These are phyloP conservation scores for Amphirosellinia nigrospora DNA, from an alignment of 495 filamentous ascomycete genomes.

Conservation along the genomic window DNA sequence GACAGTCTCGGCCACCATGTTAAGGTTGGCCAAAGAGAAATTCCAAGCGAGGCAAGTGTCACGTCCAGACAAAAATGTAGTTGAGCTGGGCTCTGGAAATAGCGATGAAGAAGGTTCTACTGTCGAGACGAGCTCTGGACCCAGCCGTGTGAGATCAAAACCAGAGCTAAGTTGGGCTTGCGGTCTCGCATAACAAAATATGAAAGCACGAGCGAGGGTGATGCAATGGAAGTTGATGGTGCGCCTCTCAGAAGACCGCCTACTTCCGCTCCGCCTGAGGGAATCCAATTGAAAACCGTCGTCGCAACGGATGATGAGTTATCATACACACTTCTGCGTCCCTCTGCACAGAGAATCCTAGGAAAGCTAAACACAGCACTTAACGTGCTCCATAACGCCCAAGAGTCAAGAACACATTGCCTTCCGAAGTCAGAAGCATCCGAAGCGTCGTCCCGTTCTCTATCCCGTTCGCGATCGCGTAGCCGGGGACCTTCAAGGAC, in stretches of 20 bases:
- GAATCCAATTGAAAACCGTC: slow-evolving; percentile 30
- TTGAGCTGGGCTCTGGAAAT: neutral
- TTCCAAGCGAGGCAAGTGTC: slow-evolving; percentile 48
- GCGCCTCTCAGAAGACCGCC: slow-evolving; percentile 4
- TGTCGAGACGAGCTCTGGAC: neutral
- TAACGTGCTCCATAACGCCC: slow-evolving; percentile 67
- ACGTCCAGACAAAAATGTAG: slow-evolving; percentile 9
- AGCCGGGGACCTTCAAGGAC: neutral
- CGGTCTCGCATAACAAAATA: slow-evolving; percentile 24
- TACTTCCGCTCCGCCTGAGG: slow-evolving; percentile 16
- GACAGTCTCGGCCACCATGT: slow-evolving; percentile 64
- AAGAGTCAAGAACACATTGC: slow-evolving; percentile 48
- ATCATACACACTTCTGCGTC: slow-evolving; percentile 64
- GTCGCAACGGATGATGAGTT: slow-evolving; percentile 61
- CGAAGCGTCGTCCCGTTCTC: slow-evolving; percentile 29
- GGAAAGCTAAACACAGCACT: slow-evolving; percentile 69
- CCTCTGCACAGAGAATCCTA: slow-evolving; percentile 68
- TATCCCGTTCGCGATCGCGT: slow-evolving; percentile 25
- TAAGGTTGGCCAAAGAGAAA: slow-evolving; percentile 68
- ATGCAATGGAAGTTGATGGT: slow-evolving; percentile 31
- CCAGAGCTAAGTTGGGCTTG: slow-evolving; percentile 17
- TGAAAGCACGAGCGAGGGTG: slow-evolving; percentile 30
- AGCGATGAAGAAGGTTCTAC: slow-evolving; percentile 4
- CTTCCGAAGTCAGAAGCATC: slow-evolving; percentile 30
- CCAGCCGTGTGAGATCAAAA: neutral